Percentiles rank a stretch among this genome's conserved stretches.
Conservation (phyloP, 352 stramenopile species). For the Thraustochytrium sp. region DNA sequence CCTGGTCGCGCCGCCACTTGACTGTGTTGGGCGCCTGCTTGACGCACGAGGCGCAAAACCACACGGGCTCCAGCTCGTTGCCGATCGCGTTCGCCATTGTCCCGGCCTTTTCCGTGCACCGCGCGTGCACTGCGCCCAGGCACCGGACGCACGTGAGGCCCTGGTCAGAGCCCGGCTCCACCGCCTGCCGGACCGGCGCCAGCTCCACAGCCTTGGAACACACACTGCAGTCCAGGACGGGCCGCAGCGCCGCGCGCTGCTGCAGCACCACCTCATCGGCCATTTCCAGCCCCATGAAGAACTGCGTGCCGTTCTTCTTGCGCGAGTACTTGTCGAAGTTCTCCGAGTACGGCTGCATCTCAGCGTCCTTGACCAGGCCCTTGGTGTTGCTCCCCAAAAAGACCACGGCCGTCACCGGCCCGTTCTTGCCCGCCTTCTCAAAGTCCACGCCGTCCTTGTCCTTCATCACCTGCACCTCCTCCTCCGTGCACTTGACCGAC, state of each 20-base stretch:
- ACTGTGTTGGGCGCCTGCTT: neutral
- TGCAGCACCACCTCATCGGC: constrained; percentile 28
- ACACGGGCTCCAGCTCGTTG: neutral
- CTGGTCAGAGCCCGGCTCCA: neutral
- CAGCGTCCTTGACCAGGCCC: neutral
- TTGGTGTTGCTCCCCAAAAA: constrained; percentile 30
- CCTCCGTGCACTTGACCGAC: neutral
- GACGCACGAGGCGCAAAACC: neutral
- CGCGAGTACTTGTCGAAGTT: constrained; percentile 10
- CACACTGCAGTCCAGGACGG: neutral
- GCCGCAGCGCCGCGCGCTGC: neutral
- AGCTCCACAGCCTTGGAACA: neutral
- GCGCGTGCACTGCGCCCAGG: neutral
- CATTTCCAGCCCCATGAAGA: neutral
- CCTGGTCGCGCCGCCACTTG: neutral
- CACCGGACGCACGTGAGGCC: neutral
- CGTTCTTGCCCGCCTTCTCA: constrained; percentile 14
- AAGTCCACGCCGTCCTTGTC: neutral
- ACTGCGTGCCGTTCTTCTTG: constrained; percentile 19
- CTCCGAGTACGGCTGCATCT: neutral
- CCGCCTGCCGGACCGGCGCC: neutral
- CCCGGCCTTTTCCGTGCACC: neutral
- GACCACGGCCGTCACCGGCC: neutral
- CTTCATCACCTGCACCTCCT: neutral
- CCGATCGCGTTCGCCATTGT: neutral